Percentiles rank a stretch among this genome's conserved stretches.
Conservation (phyloP, 108 stramenopile genomes). For the Craspedostauros australis region DNA sequence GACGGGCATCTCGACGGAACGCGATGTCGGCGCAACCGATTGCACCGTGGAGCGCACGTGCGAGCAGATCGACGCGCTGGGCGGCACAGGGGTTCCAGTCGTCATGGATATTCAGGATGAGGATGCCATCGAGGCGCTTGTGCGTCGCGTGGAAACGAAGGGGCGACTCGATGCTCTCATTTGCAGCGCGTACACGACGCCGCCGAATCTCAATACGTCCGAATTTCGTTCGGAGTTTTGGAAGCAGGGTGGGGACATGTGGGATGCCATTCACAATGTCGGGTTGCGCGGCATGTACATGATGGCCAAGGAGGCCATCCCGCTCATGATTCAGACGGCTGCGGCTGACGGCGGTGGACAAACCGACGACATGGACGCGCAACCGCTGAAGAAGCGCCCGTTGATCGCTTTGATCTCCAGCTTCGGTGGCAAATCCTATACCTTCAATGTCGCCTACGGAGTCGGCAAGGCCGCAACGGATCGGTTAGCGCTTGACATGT, state of each 20-base stretch:
- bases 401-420: conserved; percentile 54
- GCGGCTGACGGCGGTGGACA: neutral
- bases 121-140: conserved; percentile 29
- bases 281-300: conserved; percentile 62
- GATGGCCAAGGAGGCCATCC: conserved; percentile 46
- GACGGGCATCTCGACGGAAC: conserved; percentile 19
- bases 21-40: conserved; percentile 14
- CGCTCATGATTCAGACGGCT: conserved; percentile 64
- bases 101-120: conserved; percentile 44
- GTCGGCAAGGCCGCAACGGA: conserved; percentile 86
- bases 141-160: conserved; percentile 25
- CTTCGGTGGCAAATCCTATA: conserved; percentile 78
- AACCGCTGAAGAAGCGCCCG: no score
- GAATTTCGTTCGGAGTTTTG: conserved; percentile 70
- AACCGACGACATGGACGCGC: conserved; percentile 6
- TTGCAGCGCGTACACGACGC: conserved; percentile 53
- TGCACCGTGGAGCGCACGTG: conserved; percentile 55
- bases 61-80: conserved; percentile 28
- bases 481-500: conserved; percentile 75
- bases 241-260: conserved; percentile 60
- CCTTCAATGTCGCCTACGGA: conserved; percentile 90
- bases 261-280: conserved; percentile 70
- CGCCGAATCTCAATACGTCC: conserved; percentile 21
- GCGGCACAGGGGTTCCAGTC: conserved; percentile 50
- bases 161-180: conserved; percentile 71